These are phyloP conservation scores for Carex parvula DNA, from an alignment of 176 grass and related monocot species.

Conservation along the genomic window DNA sequence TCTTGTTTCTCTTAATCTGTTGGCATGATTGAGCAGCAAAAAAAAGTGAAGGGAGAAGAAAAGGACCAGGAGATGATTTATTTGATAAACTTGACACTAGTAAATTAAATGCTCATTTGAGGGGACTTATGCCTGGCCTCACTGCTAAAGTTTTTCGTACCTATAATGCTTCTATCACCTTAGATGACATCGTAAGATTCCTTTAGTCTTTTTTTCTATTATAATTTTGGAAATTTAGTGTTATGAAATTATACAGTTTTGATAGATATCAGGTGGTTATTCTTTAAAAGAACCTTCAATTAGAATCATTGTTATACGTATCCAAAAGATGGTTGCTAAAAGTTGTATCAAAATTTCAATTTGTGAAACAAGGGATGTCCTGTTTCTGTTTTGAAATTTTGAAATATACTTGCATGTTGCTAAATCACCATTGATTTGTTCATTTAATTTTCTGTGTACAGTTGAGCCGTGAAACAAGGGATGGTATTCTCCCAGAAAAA, in stretches of 20 bases:
- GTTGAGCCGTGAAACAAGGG: conserved; percentile 93
- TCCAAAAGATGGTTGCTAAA: background rate
- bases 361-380: background rate
- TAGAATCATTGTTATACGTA: background rate
- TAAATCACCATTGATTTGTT: background rate
- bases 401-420: background rate
- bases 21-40: conserved; percentile 49
- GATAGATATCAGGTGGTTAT: background rate
- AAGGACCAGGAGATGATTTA: conserved; percentile 40
- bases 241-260: background rate
- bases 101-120: conserved; percentile 87
- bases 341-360: background rate
- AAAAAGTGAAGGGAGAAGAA: conserved; percentile 30
- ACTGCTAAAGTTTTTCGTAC: conserved; percentile 99
- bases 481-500: conserved; percentile 76
- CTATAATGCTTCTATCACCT: conserved; percentile 99
- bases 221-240: conserved; percentile 13
- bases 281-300: background rate
- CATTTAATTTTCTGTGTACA: conserved; percentile 30
- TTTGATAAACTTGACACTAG: conserved; percentile 84
- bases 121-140: conserved; percentile 96
- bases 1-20: conserved; percentile 22
- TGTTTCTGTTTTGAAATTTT: background rate
- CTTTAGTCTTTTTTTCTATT: conserved; percentile 12
- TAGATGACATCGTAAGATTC: conserved; percentile 91